These are phyloP conservation scores for Mycothermus thermophilus DNA, from an alignment of 495 filamentous ascomycete species.

Conservation along the genomic window DNA sequence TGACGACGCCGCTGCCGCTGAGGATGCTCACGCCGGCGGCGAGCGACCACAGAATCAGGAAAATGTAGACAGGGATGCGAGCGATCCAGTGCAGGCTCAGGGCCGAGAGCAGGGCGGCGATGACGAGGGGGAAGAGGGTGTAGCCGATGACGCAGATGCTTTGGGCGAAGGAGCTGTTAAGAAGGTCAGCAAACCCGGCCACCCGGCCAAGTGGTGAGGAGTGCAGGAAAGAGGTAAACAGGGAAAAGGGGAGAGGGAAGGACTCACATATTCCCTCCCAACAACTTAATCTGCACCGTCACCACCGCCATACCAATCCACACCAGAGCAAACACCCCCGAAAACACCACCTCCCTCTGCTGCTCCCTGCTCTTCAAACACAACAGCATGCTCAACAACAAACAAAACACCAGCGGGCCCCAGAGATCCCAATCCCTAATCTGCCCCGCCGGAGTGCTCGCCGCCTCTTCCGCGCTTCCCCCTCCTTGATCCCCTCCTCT, in stretches of 20 bases:
- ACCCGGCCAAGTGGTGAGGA: no score
- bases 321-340: conserved; percentile 87
- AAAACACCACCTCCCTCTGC: conserved; percentile 81
- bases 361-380: conserved; percentile 58
- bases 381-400: conserved; percentile 73
- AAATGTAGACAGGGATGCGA: conserved; percentile 76
- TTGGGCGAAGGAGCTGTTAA: conserved; percentile 88
- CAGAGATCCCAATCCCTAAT: conserved; percentile 95
- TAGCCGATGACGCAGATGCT: conserved; percentile 96
- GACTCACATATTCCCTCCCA: conserved; percentile 93
- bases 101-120: conserved; percentile 80
- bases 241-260: conserved; percentile 1
- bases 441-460: conserved; percentile 74
- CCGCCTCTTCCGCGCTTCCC: conserved; percentile 58
- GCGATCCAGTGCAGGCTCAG: conserved; percentile 60
- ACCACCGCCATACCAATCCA: conserved; percentile 97
- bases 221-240: no score
- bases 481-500: conserved; percentile 70
- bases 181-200: no score
- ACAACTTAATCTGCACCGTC: conserved; percentile 93
- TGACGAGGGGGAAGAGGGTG: conserved; percentile 94
- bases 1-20: conserved; percentile 84
- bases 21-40: conserved; percentile 93
- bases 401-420: conserved; percentile 87
- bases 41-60: conserved; percentile 80